phyloP scores from a whole-genome alignment of 148 eudicot genomes.

The Cornus florida region DNA sequence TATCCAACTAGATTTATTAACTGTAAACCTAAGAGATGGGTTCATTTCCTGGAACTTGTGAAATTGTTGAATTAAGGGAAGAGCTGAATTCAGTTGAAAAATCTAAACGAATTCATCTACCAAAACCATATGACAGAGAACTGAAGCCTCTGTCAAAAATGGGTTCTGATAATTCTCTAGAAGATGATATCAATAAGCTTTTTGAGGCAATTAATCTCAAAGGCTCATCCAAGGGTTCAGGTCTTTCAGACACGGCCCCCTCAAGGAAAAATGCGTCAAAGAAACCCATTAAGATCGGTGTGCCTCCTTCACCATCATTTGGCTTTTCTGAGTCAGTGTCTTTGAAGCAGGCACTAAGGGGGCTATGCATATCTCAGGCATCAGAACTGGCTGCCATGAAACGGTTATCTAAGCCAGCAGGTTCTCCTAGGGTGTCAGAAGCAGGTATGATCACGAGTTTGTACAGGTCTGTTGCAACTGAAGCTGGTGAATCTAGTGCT shows the following conservation, averaged over 20 bases:
- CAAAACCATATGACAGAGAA: conserved; percentile 39
- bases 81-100: conserved; percentile 31
- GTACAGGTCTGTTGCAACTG: conserved; percentile 61
- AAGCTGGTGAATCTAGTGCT: conserved; percentile 38
- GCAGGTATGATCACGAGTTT: conserved; percentile 51
- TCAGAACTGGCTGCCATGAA: conserved; percentile 90
- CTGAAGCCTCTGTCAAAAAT: conserved; percentile 43
- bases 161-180: conserved; percentile 50
- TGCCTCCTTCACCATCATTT: conserved; percentile 50
- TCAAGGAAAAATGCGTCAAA: conserved; percentile 62
- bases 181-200: conserved; percentile 87
- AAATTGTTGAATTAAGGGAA: conserved; percentile 69
- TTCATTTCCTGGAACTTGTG: conserved; percentile 53
- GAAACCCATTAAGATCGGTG: conserved; percentile 51
- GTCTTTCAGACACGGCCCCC: conserved; percentile 24
- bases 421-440: conserved; percentile 62
- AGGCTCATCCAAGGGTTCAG: conserved; percentile 46
- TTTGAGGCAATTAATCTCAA: conserved; percentile 72
- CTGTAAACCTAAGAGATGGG: neutral
- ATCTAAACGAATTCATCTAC: conserved; percentile 28
- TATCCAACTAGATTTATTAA: neutral
- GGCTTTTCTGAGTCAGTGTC: conserved; percentile 79
- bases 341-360: conserved; percentile 86
- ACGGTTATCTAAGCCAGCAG: conserved; percentile 51
- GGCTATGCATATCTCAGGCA: conserved; percentile 91